Percentiles rank a stretch among this genome's conserved stretches.
Evolutionary conservation across 441 rosid genomes (phyloP).

Genomic region (Isatis lusitanica): DNA sequence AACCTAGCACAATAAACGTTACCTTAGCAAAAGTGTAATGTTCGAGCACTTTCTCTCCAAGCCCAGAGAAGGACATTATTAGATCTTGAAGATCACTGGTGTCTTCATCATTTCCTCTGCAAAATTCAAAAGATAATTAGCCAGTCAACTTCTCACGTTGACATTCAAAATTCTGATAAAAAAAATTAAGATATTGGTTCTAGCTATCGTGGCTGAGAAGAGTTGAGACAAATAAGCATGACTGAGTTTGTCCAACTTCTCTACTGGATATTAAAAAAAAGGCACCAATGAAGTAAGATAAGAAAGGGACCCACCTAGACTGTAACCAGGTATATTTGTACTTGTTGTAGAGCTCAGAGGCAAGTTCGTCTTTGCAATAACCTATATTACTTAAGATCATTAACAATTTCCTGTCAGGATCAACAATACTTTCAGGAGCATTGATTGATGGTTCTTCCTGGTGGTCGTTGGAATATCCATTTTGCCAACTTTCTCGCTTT

Average conservation of each 20-base stretch:
- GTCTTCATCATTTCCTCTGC: constrained; percentile 72
- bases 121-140: constrained; percentile 33
- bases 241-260: background rate
- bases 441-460: constrained; percentile 46
- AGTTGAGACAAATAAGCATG: background rate
- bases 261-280: background rate
- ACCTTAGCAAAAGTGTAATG: constrained; percentile 96
- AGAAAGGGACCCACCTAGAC: constrained; percentile 48
- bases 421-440: constrained; percentile 60
- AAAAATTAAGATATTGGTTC: background rate
- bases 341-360: constrained; percentile 76
- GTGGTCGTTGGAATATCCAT: constrained; percentile 60
- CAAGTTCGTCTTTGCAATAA: constrained; percentile 95
- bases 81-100: constrained; percentile 76
- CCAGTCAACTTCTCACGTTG: background rate
- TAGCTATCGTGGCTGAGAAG: background rate
- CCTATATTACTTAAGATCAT: constrained; percentile 92
- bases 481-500: constrained; percentile 50
- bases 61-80: constrained; percentile 71
- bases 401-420: constrained; percentile 75
- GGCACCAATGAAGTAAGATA: constrained; percentile 15
- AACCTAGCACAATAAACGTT: constrained; percentile 8
- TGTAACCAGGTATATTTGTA: constrained; percentile 81
- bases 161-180: background rate
- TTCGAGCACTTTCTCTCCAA: constrained; percentile 88